Conservation (phyloP, 1,284 basidiomycete species). For the Cryptococcus amylolentus region DNA sequence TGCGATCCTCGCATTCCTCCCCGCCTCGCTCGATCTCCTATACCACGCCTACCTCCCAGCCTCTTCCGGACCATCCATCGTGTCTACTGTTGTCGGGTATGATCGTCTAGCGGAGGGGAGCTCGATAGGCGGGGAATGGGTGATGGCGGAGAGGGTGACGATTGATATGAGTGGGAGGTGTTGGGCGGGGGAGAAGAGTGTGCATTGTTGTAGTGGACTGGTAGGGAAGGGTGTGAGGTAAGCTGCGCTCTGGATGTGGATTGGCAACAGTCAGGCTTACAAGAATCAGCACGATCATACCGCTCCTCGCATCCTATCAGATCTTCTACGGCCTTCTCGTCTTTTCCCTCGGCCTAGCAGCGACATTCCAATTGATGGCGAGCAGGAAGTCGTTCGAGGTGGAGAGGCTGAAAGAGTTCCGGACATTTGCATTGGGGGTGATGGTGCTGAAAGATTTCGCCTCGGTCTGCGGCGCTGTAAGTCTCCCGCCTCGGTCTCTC, state of each 20-base stretch:
- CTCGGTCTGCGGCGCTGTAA: conserved; percentile 1
- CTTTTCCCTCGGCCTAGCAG: background rate
- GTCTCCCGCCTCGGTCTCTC: background rate
- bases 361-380: background rate
- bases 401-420: background rate
- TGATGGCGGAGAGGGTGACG: background rate
- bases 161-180: conserved; percentile 5
- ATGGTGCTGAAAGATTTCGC: conserved; percentile 8
- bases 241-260: background rate
- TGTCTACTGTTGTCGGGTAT: conserved; percentile 1
- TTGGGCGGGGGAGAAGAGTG: background rate
- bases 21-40: background rate
- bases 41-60: background rate
- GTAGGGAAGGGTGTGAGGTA: conserved; percentile 1
- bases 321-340: conserved; percentile 8
- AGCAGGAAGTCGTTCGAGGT: background rate
- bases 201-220: conserved; percentile 1
- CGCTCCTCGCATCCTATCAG: conserved; percentile 7
- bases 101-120: background rate
- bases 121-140: background rate
- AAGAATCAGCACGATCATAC: conserved; percentile 2
- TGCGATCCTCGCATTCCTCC: background rate
- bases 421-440: conserved; percentile 1
- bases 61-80: background rate
- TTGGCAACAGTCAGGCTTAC: background rate